Evolutionary conservation across 1,139 yeast genomes (phyloP).

Genomic region (Zygoascus sp.): DNA sequence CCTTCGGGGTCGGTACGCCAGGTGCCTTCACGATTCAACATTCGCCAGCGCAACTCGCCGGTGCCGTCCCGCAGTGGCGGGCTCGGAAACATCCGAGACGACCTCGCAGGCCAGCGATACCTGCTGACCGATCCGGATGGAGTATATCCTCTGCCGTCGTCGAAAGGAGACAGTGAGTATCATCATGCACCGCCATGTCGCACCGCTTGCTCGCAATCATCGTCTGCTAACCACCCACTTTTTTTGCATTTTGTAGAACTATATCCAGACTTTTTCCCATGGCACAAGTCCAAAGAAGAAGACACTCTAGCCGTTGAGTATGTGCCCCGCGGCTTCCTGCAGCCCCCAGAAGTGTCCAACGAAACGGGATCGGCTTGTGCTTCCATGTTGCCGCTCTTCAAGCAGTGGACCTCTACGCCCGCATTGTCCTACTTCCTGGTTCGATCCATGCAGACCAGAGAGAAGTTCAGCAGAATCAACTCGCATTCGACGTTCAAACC

Average conservation of each 20-base stretch:
- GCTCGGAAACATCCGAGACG: constrained; percentile 18
- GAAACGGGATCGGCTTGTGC: constrained; percentile 38
- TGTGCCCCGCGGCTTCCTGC: constrained; percentile 56
- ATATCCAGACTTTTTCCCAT: constrained; percentile 76
- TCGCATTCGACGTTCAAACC: constrained; percentile 58
- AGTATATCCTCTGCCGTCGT: constrained; percentile 33
- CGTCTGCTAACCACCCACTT: background rate
- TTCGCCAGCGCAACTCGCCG: constrained; percentile 9
- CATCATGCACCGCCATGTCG: background rate
- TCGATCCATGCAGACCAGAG: constrained; percentile 61
- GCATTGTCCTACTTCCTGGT: constrained; percentile 60
- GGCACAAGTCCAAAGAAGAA: constrained; percentile 55
- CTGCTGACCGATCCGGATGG: constrained; percentile 31
- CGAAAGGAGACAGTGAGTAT: constrained; percentile 12
- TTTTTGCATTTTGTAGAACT: too few species aligned
- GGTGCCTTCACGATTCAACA: background rate
- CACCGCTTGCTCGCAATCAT: background rate
- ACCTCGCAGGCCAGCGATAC: constrained; percentile 24
- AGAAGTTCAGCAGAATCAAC: constrained; percentile 57
- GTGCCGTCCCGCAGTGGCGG: constrained; percentile 6
- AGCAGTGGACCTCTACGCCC: constrained; percentile 50
- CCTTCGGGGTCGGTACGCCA: background rate
- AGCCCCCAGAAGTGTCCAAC: constrained; percentile 51
- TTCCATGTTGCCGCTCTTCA: constrained; percentile 33
- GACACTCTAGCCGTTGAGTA: constrained; percentile 47